Conservation (phyloP, 2,329 filamentous ascomycete genomes). For the Chaetothyriales sp. region DNA sequence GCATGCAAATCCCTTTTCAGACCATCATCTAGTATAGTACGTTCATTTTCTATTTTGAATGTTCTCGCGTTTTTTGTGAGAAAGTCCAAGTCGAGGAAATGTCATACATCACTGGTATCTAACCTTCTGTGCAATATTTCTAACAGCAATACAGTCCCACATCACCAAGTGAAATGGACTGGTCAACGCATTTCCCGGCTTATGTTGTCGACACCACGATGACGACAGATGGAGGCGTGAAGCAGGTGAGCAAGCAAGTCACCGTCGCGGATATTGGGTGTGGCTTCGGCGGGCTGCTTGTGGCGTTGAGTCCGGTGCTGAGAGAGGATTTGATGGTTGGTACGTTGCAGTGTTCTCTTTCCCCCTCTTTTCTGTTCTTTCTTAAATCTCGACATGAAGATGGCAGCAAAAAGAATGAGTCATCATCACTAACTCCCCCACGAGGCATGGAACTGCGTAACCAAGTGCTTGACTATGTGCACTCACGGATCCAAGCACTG, state of each 20-base stretch:
- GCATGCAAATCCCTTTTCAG: constrained; percentile 95
- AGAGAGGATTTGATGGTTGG: constrained; percentile 74
- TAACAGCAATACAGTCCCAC: constrained; percentile 46
- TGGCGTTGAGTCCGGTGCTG: constrained; percentile 68
- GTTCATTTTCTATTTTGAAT: constrained; percentile 20
- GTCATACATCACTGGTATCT: no score
- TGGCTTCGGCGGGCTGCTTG: constrained; percentile 81
- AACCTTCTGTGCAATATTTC: no score
- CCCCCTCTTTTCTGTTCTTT: not conserved
- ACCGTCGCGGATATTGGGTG: constrained; percentile 96
- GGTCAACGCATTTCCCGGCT: constrained; percentile 69
- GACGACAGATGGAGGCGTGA: constrained; percentile 1
- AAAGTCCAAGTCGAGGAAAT: not conserved
- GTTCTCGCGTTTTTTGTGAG: not conserved
- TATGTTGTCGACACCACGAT: constrained; percentile 39
- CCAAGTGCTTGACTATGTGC: constrained; percentile 81
- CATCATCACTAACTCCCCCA: not conserved
- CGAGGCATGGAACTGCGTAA: constrained; percentile 81
- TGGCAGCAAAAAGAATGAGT: no score
- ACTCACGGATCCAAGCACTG: constrained; percentile 72
- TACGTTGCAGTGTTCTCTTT: constrained; percentile 27
- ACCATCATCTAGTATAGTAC: constrained; percentile 81
- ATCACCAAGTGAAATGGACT: constrained; percentile 76
- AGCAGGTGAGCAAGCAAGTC: constrained; percentile 26
- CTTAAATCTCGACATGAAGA: not conserved